Base-by-base conservation (phyloP, 176 grass and related monocot genomes). In the Tillandsia fasciculata region DNA sequence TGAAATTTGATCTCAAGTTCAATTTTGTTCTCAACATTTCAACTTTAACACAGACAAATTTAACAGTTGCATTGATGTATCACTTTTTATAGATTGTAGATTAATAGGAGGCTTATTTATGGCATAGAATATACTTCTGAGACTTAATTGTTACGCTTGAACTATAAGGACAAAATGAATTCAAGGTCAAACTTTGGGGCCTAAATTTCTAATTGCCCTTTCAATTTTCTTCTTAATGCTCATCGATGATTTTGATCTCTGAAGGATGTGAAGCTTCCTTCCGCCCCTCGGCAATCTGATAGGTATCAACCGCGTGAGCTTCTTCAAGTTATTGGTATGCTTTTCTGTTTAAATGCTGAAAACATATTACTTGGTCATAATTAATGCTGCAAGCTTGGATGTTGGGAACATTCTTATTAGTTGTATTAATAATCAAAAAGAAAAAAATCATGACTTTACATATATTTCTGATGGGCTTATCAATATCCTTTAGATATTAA, bases 281-380 rank as follows among this genome's bases (percentile, higher is more conserved):
- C 79, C 49, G 18, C 85, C 51, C 84, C 89, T 24, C 81, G 67
- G 20, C 80, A 90, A 17, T 77, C 85, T 71, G 89, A 84, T 81
- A 97, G 85, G 63, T 70, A 72, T 26, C 76, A 70, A 12, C 70
- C 76, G 66, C 73, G 82, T 2, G 89, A 91, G 63, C 84, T 97
- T 83, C 86, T 97, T 83, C 89, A 97, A 78, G 77, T 97, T 70
- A 67, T 87, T 72, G 89, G 93, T 92, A 83, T 77, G 77, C 72
- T 76, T 70, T 79, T 54, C 7, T 70, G 8, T 76, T 9, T 74
- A 42, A 42, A 53, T 11, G 0, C 64, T 4, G 12, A 23, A 42
- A 42, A 42, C 33, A 42, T 42, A 7, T 42, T 42, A 42, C 7
- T 42, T 42, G 33, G 33, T 42, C 33, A 42, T 42, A 7, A 42